A percentile compares a stretch with the other conserved stretches of the same genome.
Evolutionary conservation across 2,329 filamentous ascomycete genomes (phyloP).

Genomic region (Fusarium heterosporum): DNA sequence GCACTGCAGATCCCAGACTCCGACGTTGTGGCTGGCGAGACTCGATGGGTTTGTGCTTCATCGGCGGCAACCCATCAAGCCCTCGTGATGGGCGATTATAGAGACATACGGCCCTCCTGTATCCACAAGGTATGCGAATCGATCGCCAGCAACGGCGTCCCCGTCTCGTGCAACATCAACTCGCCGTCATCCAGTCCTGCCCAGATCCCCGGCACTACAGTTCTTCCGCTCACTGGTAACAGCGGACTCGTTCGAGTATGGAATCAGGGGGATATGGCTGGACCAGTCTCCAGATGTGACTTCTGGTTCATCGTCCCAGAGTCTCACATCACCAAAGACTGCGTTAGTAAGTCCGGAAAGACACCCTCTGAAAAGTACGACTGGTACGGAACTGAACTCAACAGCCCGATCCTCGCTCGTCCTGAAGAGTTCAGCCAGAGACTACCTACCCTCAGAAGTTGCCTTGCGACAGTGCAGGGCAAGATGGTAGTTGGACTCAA

Average conservation of each 20-base stretch:
- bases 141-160: slow-evolving; percentile 36
- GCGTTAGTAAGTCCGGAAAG: slow-evolving; percentile 24
- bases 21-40: slow-evolving; percentile 4
- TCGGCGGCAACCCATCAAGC: slow-evolving; percentile 11
- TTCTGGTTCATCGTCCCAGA: slow-evolving; percentile 44
- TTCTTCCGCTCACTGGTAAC: slow-evolving; percentile 23
- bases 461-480: slow-evolving; percentile 31
- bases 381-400: slow-evolving; percentile 47
- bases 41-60: slow-evolving; percentile 31
- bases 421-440: slow-evolving; percentile 32
- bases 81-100: slow-evolving; percentile 32
- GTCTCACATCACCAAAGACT: slow-evolving; percentile 38
- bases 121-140: slow-evolving; percentile 41
- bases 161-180: slow-evolving; percentile 33
- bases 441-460: slow-evolving; percentile 40
- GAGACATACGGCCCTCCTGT: slow-evolving; percentile 7
- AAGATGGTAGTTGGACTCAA: slow-evolving; percentile 44
- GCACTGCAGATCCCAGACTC: slow-evolving; percentile 28
- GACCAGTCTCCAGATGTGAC: slow-evolving; percentile 10
- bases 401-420: slow-evolving; percentile 40
- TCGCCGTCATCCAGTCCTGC: slow-evolving; percentile 16
- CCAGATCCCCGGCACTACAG: slow-evolving; percentile 9
- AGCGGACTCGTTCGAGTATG: slow-evolving; percentile 37
- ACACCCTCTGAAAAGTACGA: slow-evolving; percentile 36
- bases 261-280: slow-evolving; percentile 22